Evolutionary conservation across 2,329 filamentous ascomycete genomes (phyloP).

Genomic region (Colletotrichum sojae): DNA sequence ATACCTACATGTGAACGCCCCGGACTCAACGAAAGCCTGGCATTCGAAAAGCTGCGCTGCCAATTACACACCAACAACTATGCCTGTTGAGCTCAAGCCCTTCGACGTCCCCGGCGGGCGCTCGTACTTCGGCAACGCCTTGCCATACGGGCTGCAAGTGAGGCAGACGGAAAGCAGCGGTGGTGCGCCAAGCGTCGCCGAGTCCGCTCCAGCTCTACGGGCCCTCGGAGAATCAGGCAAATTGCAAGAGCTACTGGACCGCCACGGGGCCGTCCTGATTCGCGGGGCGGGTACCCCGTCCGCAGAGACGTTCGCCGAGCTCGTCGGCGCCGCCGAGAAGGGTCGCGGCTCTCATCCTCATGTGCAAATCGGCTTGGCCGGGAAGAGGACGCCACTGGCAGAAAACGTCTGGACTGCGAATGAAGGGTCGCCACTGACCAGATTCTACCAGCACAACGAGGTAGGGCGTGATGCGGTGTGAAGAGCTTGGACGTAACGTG

Average conservation of each 20-base stretch:
- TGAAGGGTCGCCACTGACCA: conserved; percentile 41
- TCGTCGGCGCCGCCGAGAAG: conserved; percentile 37
- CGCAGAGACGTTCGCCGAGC: conserved; percentile 42
- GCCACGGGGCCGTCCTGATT: conserved; percentile 39
- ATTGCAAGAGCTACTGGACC: conserved; percentile 32
- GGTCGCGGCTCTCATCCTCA: conserved; percentile 43
- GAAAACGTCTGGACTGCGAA: conserved; percentile 43
- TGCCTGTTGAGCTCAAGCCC: conserved; percentile 29
- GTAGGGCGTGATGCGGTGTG: neutral
- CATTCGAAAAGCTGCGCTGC: no score
- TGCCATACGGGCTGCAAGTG: conserved; percentile 35
- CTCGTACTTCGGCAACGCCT: conserved; percentile 30
- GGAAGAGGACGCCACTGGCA: conserved; percentile 39
- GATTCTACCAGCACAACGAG: conserved; percentile 44
- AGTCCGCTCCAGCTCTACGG: conserved; percentile 27
- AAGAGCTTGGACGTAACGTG: neutral
- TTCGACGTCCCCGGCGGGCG: conserved; percentile 39
- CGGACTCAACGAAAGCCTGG: no score
- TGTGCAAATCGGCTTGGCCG: conserved; percentile 47
- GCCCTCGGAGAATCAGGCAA: conserved; percentile 33
- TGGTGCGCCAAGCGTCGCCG: conserved; percentile 8
- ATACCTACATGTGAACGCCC: no score
- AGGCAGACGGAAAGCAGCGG: neutral
- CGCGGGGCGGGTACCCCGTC: conserved; percentile 35
- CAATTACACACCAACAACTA: neutral